Base-by-base conservation (phyloP, 129 eudicot genomes). In the Escallonia herrerae region DNA sequence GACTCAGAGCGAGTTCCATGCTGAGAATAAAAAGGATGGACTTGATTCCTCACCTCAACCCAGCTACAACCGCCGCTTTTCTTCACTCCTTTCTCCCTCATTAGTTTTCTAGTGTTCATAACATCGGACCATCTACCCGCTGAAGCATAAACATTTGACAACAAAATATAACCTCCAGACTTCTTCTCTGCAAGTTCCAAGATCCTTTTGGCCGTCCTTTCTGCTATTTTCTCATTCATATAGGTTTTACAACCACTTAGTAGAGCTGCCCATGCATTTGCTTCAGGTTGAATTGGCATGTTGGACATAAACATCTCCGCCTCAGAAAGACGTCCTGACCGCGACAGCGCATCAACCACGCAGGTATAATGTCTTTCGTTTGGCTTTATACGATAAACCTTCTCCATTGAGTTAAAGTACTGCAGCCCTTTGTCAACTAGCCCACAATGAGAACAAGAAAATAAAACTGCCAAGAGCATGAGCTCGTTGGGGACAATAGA, bases 361-460 rank as follows among this genome's bases (percentile, higher is more conserved):
- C 86, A 73, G 0, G 86, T 76, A 5, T 81, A 90, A 48, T 86
- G 97, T 64, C 83, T 79, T 52, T 76, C 76, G 0, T 77, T 86
- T 7, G 90, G 95, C 63, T 72, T 72, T 14, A 83, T 39, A 22
- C 72, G 78, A 43, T 83, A 83, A 5, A 74, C 63, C 10, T 73
- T 57, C 75, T 76, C 80, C 95, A 90, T 86, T 11, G 81, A 71
- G 60, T 76, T 76, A 56, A 83, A 90, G 61, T 83, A 86, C n/a
- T 61, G 4, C 3, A 86, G 79, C 53, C 91, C 88, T 63, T 69
- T 83, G 56, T 86, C 83, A 9, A 90, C 86, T 6, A 83, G 66
- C 8, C 95, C 97, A 13, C 87, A 71, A 75, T 90, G 97, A 14
- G 95, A 86, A 66, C 97, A 86, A 40, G 97, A 90, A 57, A 83